Base-by-base conservation (phyloP, 2,329 filamentous ascomycete genomes). In the Hortaea werneckii region DNA sequence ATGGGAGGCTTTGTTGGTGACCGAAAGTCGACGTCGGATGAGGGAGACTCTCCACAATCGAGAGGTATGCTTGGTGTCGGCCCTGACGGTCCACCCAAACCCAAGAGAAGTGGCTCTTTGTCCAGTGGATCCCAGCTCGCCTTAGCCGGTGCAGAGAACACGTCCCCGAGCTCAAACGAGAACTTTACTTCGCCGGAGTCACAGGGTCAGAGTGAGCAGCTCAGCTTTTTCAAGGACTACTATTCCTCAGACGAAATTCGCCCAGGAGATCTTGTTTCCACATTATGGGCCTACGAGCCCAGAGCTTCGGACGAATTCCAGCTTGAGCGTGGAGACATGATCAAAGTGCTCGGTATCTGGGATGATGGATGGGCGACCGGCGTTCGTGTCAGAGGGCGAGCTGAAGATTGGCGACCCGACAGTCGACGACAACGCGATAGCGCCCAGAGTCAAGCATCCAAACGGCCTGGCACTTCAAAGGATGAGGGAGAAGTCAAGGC, bases 311-410 rank as follows among this genome's bases (percentile, higher is more conserved):
- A 98, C 59, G 92, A 98, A 62, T 96, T 96, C 61, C 76, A 87
- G 35, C 74, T 98, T 34, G 92, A 96, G 59, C 81, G 92, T 48
- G 92, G 92, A 44, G 92, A 98, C 62, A 95, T 98, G 89, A 77
- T 98, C 60, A 96, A 95, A 70, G 83, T 98, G 10, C 84, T 96
- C 29, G 92, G 92, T 51, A 98, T 98, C 55, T 98, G 92, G 92
- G 92, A 98, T 60, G 92, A 98, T 64, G 92, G 92, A 40, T 98
- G 92, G 92, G 92, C 92, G 8, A 98, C 92, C 1, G 92, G 92
- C 58, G 77, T 95, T 45, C 76, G 94, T 61, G 71, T 94, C 46
- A 76, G 83, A 44, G 86, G 94, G 58, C 77, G 80, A 45, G 88
- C 88, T 2, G 90, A 96, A 50, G 87, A 95, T 53, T 95, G 87